Evolutionary conservation across 2,329 filamentous ascomycete species (phyloP).

Genomic region (Monosporascus sp.): DNA sequence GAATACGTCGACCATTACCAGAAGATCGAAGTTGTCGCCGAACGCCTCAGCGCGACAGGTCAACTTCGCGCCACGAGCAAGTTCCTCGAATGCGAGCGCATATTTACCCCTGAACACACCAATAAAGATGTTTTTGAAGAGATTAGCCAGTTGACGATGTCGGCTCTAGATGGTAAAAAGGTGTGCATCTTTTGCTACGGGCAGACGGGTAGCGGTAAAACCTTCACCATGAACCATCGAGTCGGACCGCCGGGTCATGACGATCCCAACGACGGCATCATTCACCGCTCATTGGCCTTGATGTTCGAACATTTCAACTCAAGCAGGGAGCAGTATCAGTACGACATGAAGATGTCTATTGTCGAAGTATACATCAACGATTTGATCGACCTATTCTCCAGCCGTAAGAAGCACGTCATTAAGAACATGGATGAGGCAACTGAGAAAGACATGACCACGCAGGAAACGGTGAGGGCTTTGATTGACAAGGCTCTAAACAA

Average conservation of each 20-base stretch:
- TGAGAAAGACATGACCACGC: constrained; percentile 5
- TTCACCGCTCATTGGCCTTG: constrained; percentile 82
- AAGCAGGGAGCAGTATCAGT: constrained; percentile 83
- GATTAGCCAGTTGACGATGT: constrained; percentile 94
- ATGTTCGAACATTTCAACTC: constrained; percentile 82
- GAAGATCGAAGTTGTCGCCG: constrained; percentile 42
- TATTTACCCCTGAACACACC: constrained; percentile 70
- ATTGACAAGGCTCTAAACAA: constrained; percentile 75
- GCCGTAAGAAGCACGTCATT: constrained; percentile 45
- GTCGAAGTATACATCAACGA: constrained; percentile 98
- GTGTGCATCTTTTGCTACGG: constrained; percentile 98
- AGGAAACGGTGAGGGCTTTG: constrained; percentile 69
- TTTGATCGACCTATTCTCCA: constrained; percentile 73
- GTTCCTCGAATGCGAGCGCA: constrained; percentile 69
- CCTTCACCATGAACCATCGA: constrained; percentile 74
- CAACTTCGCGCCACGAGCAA: background rate
- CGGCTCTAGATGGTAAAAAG: constrained; percentile 90
- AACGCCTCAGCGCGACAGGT: background rate
- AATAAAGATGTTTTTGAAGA: constrained; percentile 90
- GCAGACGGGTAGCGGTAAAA: constrained; percentile 95
- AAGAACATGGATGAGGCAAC: constrained; percentile 51
- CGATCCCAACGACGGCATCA: constrained; percentile 71
- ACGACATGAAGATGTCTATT: constrained; percentile 83
- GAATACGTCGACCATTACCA: constrained; percentile 52
- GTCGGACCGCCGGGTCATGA: background rate